Percentiles rank a stretch among this genome's conserved stretches.
Conservation (phyloP, 192 early-diverging fungal species). For the Backusella liffmaniae region DNA sequence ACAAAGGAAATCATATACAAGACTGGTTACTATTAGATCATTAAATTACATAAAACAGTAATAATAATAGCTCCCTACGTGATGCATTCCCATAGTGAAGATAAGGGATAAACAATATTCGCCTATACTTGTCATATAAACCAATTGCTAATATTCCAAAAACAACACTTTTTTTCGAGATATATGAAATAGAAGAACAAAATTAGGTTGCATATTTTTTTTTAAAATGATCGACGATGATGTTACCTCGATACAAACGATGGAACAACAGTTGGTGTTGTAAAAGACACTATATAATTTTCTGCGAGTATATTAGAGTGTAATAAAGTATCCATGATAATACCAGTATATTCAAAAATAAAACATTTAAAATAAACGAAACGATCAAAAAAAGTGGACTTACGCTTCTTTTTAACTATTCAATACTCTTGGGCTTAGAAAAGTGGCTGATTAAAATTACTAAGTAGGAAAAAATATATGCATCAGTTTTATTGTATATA, state of each 20-base stretch:
- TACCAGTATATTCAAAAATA: background rate
- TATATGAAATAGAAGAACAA: background rate
- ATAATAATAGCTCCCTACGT: background rate
- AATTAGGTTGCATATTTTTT: background rate
- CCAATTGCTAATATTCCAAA: background rate
- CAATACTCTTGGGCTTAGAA: background rate
- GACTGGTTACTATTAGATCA: background rate
- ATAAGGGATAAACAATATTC: background rate
- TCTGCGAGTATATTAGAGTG: background rate
- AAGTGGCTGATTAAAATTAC: background rate
- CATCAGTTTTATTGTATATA: background rate
- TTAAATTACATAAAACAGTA: background rate
- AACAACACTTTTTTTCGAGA: background rate
- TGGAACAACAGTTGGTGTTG: background rate
- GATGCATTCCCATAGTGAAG: background rate
- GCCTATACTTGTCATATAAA: background rate
- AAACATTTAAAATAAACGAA: background rate
- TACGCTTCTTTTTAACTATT: background rate
- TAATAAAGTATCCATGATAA: background rate
- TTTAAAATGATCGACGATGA: background rate
- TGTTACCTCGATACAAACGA: background rate
- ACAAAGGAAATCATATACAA: background rate
- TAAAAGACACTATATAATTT: background rate
- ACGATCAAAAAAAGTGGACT: background rate
- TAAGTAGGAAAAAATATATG: background rate